A percentile compares a stretch with the other conserved stretches of the same genome.
phyloP scores from a whole-genome alignment of 495 filamentous ascomycete genomes.

The Tuber brumale region DNA sequence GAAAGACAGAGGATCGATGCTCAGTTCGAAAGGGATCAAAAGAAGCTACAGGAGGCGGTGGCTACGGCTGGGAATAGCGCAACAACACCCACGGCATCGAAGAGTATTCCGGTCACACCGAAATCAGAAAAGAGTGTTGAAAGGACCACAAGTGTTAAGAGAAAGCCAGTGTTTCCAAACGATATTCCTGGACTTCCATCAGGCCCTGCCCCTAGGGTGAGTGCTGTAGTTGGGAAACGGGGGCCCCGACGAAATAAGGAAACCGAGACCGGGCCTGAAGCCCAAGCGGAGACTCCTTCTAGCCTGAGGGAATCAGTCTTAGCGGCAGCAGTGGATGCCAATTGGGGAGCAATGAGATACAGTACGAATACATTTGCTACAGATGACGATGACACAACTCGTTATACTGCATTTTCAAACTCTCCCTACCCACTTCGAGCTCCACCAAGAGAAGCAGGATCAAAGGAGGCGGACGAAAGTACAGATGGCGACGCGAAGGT shows the following conservation, averaged over 20 bases:
- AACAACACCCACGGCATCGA: constrained; percentile 1
- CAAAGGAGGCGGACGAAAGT: neutral
- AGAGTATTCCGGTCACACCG: constrained; percentile 7
- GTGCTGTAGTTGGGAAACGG: constrained; percentile 15
- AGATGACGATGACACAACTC: constrained; percentile 35
- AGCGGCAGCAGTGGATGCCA: constrained; percentile 9
- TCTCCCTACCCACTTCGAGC: constrained; percentile 26
- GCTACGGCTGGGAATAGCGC: neutral
- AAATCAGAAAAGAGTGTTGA: constrained; percentile 6
- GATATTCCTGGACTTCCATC: constrained; percentile 19
- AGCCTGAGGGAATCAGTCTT: constrained; percentile 13
- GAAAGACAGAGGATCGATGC: constrained; percentile 34
- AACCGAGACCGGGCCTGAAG: neutral
- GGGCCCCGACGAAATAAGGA: neutral
- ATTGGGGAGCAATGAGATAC: constrained; percentile 16
- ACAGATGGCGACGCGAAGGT: constrained; percentile 28
- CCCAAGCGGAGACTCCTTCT: constrained; percentile 5
- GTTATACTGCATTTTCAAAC: constrained; percentile 28
- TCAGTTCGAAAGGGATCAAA: constrained; percentile 30
- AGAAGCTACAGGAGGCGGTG: constrained; percentile 9
- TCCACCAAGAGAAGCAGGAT: constrained; percentile 16
- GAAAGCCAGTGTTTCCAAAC: constrained; percentile 17
- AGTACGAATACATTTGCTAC: constrained; percentile 22
- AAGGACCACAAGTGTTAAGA: constrained; percentile 22
- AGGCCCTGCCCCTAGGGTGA: constrained; percentile 23